Evolutionary conservation across 805 yeast genomes (phyloP).

Genomic region (Candida berthetii): DNA sequence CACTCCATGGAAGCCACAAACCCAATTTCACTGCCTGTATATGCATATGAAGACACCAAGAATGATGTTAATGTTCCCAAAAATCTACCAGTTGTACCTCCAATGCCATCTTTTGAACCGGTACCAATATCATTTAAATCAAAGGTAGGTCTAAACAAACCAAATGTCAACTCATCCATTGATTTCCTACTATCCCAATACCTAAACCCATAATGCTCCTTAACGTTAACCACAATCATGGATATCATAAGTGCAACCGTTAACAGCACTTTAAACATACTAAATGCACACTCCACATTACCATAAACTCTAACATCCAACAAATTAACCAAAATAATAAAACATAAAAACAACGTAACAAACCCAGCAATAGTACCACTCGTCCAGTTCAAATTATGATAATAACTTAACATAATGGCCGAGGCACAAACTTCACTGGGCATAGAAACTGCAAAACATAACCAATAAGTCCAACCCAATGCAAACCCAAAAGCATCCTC

Average conservation of each 20-base stretch:
- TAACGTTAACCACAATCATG: slow-evolving; percentile 56
- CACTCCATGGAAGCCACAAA: slow-evolving; percentile 84
- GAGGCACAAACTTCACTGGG: slow-evolving; percentile 82
- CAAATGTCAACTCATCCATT: slow-evolving; percentile 45
- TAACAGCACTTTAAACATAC: slow-evolving; percentile 49
- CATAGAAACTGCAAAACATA: slow-evolving; percentile 63
- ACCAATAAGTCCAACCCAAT: slow-evolving; percentile 68
- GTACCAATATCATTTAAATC: slow-evolving; percentile 57
- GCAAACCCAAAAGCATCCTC: slow-evolving; percentile 77
- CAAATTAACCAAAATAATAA: slow-evolving; percentile 45
- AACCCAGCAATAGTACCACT: slow-evolving; percentile 55
- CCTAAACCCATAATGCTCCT: slow-evolving; percentile 50
- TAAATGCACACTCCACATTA: slow-evolving; percentile 61
- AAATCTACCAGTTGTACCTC: slow-evolving; percentile 55
- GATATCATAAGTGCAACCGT: slow-evolving; percentile 50
- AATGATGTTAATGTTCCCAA: slow-evolving; percentile 56
- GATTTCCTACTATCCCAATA: slow-evolving; percentile 60
- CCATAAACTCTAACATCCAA: slow-evolving; percentile 71
- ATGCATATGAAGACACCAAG: slow-evolving; percentile 65
- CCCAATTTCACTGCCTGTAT: slow-evolving; percentile 78
- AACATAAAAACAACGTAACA: slow-evolving; percentile 48
- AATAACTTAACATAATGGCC: slow-evolving; percentile 68
- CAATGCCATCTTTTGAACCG: slow-evolving; percentile 48
- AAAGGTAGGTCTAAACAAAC: slow-evolving; percentile 69
- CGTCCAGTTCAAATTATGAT: slow-evolving; percentile 46